phyloP scores from a whole-genome alignment of 768 basidiomycete species.

The Phallus indusiatus region DNA sequence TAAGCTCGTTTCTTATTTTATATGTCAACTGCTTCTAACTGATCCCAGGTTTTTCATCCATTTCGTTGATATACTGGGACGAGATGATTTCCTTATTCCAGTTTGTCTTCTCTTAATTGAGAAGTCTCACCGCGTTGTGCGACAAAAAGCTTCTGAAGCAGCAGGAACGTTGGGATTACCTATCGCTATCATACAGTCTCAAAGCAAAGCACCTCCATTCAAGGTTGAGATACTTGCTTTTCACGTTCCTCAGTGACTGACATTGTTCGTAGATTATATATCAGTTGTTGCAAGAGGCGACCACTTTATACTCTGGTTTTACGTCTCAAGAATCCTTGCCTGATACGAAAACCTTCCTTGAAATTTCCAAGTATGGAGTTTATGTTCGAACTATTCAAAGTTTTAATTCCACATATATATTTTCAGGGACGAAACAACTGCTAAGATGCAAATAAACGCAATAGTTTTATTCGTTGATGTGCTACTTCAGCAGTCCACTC shows the following conservation, averaged over 20 bases:
- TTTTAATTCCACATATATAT: neutral
- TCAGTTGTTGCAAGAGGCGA: slow-evolving; percentile 58
- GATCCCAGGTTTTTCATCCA: slow-evolving; percentile 74
- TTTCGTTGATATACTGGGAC: slow-evolving; percentile 73
- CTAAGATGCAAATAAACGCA: slow-evolving; percentile 56
- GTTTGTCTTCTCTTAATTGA: slow-evolving; percentile 80
- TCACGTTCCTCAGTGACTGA: neutral
- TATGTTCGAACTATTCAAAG: neutral
- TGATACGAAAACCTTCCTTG: slow-evolving; percentile 40
- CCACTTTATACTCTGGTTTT: slow-evolving; percentile 33
- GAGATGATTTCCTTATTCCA: slow-evolving; percentile 71
- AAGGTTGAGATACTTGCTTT: slow-evolving; percentile 13
- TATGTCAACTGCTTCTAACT: slow-evolving; percentile 5
- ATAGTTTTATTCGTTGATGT: slow-evolving; percentile 56
- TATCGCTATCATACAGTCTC: slow-evolving; percentile 45
- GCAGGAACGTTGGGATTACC: slow-evolving; percentile 55
- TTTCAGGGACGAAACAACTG: slow-evolving; percentile 42
- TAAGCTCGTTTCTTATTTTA: slow-evolving; percentile 25
- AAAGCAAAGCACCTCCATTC: slow-evolving; percentile 44
- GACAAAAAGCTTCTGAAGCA: slow-evolving; percentile 52
- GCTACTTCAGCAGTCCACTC: slow-evolving; percentile 32
- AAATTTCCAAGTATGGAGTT: slow-evolving; percentile 42
- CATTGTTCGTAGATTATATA: slow-evolving; percentile 39
- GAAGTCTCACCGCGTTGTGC: slow-evolving; percentile 60
- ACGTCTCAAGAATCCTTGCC: slow-evolving; percentile 18